These are phyloP conservation scores for Sporothrix luriei DNA, from an alignment of 2,329 filamentous ascomycete species.

Conservation along the genomic window DNA sequence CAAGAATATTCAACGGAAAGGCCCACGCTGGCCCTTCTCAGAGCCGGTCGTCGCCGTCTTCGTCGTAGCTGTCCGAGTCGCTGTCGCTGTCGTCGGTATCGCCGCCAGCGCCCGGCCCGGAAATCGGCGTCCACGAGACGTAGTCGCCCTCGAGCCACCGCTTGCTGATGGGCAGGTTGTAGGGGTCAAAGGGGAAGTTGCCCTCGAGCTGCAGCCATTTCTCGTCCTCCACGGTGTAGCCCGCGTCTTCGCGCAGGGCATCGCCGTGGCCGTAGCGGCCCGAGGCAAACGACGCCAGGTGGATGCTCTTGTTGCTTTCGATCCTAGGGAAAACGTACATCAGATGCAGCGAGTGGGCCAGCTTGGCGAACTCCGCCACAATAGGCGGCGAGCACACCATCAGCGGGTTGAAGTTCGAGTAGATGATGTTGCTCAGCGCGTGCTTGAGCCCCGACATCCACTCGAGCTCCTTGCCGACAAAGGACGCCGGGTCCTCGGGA, in stretches of 20 bases:
- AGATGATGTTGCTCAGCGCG: constrained; percentile 74
- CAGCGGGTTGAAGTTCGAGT: constrained; percentile 87
- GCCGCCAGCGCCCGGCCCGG: constrained; percentile 65
- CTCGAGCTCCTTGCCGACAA: constrained; percentile 69
- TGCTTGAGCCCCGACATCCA: constrained; percentile 78
- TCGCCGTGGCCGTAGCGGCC: constrained; percentile 57
- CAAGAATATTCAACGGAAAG: background rate
- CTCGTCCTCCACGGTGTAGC: constrained; percentile 65
- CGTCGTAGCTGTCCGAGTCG: constrained; percentile 49
- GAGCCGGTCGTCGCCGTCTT: constrained; percentile 39
- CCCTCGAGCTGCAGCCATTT: constrained; percentile 84
- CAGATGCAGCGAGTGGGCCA: constrained; percentile 82
- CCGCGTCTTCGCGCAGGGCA: constrained; percentile 55
- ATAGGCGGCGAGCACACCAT: constrained; percentile 92
- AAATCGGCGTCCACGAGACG: constrained; percentile 74
- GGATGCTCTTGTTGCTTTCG: constrained; percentile 88
- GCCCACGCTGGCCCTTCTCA: background rate
- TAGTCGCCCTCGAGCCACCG: constrained; percentile 87
- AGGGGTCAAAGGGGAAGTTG: constrained; percentile 97
- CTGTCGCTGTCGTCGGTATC: constrained; percentile 55
- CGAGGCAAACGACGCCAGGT: constrained; percentile 70
- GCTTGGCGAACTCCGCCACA: constrained; percentile 85
- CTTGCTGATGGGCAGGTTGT: constrained; percentile 83
- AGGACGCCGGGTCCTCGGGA: constrained; percentile 62
- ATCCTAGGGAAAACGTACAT: constrained; percentile 87